Percentiles rank a stretch among this genome's conserved stretches.
These are phyloP conservation scores for Schizothecium vesticola DNA, from an alignment of 495 filamentous ascomycete species.

Conservation along the genomic window DNA sequence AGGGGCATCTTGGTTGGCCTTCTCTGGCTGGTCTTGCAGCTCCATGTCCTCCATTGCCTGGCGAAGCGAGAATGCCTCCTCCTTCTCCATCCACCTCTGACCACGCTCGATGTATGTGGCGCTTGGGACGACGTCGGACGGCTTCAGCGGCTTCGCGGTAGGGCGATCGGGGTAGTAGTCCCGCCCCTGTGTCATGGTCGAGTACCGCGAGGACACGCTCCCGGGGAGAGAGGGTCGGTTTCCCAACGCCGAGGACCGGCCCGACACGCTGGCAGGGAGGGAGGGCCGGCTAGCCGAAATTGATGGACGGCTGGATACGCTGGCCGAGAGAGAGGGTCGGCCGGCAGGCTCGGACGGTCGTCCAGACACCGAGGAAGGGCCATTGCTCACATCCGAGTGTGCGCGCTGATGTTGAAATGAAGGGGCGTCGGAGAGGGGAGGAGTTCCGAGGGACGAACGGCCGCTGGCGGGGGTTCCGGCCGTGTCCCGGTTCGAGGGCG, in stretches of 20 bases:
- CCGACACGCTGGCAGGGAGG: conserved; percentile 25
- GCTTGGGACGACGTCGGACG: conserved; percentile 49
- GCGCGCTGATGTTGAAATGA: conserved; percentile 32
- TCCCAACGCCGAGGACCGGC: conserved; percentile 7
- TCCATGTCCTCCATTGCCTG: conserved; percentile 75
- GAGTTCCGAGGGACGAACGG: conserved; percentile 29
- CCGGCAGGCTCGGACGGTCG: conserved; percentile 16
- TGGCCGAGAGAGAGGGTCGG: conserved; percentile 31
- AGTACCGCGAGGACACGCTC: conserved; percentile 40
- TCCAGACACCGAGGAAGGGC: background rate
- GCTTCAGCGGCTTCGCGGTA: conserved; percentile 34
- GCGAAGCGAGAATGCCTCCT: conserved; percentile 71
- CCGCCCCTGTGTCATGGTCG: conserved; percentile 31
- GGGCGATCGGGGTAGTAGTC: conserved; percentile 42
- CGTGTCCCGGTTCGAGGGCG: conserved; percentile 36
- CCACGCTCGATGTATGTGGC: conserved; percentile 73
- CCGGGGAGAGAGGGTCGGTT: conserved; percentile 32
- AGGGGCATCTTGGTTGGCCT: conserved; percentile 15
- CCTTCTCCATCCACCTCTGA: conserved; percentile 79
- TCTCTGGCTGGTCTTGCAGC: conserved; percentile 26
- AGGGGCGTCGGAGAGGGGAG: conserved; percentile 40
- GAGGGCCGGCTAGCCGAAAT: conserved; percentile 28
- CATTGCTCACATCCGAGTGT: conserved; percentile 25
- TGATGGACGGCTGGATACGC: conserved; percentile 4
- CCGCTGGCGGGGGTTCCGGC: conserved; percentile 22